phyloP scores from a whole-genome alignment of 2,329 filamentous ascomycete genomes.

The Talaromyces sp. region DNA sequence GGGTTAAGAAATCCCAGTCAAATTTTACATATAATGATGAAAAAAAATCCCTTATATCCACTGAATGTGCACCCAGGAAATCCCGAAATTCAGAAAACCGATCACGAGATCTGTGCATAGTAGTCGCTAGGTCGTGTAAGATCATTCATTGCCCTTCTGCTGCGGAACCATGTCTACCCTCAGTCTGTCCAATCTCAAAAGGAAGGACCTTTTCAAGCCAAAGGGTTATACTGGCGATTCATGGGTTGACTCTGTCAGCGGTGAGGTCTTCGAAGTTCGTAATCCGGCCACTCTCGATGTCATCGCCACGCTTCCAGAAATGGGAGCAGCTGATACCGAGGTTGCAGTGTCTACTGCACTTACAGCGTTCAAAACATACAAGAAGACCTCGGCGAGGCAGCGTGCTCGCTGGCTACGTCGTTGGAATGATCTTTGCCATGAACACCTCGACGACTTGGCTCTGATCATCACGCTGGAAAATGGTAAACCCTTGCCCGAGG shows the following conservation, averaged over 20 bases:
- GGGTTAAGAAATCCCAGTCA: no score
- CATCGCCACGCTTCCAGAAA: background rate
- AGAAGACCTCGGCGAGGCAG: background rate
- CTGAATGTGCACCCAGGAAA: background rate
- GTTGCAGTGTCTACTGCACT: background rate
- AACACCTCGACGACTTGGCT: background rate
- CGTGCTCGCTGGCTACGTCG: background rate
- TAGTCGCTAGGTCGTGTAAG: background rate
- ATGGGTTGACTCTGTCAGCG: constrained; percentile 9
- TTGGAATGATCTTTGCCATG: background rate
- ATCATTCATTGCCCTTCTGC: background rate
- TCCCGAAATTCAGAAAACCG: background rate
- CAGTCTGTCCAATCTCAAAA: constrained; percentile 11
- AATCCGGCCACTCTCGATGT: constrained; percentile 10
- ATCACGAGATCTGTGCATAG: background rate
- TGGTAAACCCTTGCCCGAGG: constrained; percentile 59
- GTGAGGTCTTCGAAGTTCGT: constrained; percentile 4
- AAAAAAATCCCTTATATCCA: no score
- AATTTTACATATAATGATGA: no score
- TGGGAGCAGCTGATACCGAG: background rate
- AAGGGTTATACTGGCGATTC: constrained; percentile 18
- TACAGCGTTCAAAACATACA: background rate
- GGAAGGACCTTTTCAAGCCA: constrained; percentile 20
- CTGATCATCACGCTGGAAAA: constrained; percentile 56
- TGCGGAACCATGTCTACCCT: background rate